Percentiles rank a stretch among this genome's conserved stretches.
These are phyloP conservation scores for Cylindrotheca closterium DNA, from an alignment of 108 stramenopile species.

Conservation along the genomic window DNA sequence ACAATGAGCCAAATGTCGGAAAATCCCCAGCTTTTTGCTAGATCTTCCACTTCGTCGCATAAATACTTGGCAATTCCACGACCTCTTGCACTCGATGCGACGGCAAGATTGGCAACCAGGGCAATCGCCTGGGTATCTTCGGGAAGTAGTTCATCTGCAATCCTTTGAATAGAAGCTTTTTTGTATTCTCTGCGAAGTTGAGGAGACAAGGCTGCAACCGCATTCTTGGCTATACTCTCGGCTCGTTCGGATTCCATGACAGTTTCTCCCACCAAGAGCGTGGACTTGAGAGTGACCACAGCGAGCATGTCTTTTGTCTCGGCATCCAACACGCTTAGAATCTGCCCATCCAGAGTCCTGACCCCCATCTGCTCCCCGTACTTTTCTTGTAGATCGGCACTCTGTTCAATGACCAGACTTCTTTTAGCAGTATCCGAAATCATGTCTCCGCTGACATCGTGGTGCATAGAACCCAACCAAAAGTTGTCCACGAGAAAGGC, in stretches of 20 bases:
- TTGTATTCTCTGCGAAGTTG: conserved; percentile 67
- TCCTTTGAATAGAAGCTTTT: conserved; percentile 40
- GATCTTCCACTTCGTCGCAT: conserved; percentile 52
- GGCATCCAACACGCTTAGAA: conserved; percentile 37
- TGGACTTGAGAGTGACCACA: conserved; percentile 52
- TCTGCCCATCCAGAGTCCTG: conserved; percentile 37
- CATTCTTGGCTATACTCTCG: conserved; percentile 46
- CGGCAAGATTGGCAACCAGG: conserved; percentile 61
- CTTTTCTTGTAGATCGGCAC: conserved; percentile 48
- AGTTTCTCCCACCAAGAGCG: conserved; percentile 35
- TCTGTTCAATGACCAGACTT: conserved; percentile 40
- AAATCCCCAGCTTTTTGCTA: conserved; percentile 51
- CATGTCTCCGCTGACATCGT: conserved; percentile 9
- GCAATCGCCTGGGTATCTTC: conserved; percentile 47
- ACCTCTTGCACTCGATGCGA: conserved; percentile 50
- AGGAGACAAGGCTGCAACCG: conserved; percentile 60
- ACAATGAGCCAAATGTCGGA: conserved; percentile 51
- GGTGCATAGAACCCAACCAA: conserved; percentile 53
- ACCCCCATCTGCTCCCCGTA: conserved; percentile 68
- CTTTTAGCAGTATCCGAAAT: conserved; percentile 24
- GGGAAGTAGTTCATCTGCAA: conserved; percentile 48
- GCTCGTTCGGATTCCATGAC: conserved; percentile 42
- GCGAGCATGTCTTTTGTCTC: conserved; percentile 45
- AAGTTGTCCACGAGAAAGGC: conserved; percentile 60
- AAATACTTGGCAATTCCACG: conserved; percentile 46